Conservation (phyloP, 2,329 filamentous ascomycete genomes). For the Seiridium unicorne region DNA sequence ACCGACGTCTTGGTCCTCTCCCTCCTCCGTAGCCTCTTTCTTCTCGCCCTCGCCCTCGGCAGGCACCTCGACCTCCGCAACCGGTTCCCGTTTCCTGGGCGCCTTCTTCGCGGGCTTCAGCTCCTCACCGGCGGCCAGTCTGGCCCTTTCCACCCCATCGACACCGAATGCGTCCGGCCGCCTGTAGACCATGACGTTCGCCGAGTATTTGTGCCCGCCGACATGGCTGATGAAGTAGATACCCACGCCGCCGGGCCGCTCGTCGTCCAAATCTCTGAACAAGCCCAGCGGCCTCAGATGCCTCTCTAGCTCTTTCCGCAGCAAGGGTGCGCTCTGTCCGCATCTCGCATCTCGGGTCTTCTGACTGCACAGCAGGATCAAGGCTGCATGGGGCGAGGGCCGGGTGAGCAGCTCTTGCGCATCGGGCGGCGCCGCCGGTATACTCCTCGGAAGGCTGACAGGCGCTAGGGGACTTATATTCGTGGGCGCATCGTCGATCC, state of each 20-base stretch:
- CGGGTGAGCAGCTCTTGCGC: slow-evolving; percentile 37
- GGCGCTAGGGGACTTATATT: slow-evolving; percentile 61
- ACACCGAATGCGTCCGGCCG: slow-evolving; percentile 56
- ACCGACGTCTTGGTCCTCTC: slow-evolving; percentile 39
- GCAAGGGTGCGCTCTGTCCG: slow-evolving; percentile 85
- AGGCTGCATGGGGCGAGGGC: slow-evolving; percentile 76
- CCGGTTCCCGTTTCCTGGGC: slow-evolving; percentile 28
- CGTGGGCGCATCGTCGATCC: slow-evolving; percentile 72
- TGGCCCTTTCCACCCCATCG: slow-evolving; percentile 40
- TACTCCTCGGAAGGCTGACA: slow-evolving; percentile 29
- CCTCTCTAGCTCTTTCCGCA: slow-evolving; percentile 85
- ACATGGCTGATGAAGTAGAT: slow-evolving; percentile 97
- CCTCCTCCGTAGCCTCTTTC: slow-evolving; percentile 4
- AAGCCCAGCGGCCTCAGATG: slow-evolving; percentile 83
- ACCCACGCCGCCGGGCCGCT: slow-evolving; percentile 85
- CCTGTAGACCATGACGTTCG: slow-evolving; percentile 91
- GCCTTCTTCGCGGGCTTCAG: slow-evolving; percentile 28
- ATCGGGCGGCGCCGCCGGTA: slow-evolving; percentile 27
- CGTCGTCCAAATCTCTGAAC: slow-evolving; percentile 83
- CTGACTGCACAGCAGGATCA: slow-evolving; percentile 93
- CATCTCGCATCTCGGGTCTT: slow-evolving; percentile 92
- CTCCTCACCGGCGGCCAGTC: slow-evolving; percentile 33
- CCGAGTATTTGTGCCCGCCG: slow-evolving; percentile 93
- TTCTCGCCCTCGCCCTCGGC: slow-evolving; percentile 26
- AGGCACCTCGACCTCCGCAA: slow-evolving; percentile 29